Conservation (phyloP, 169 alveolate species). For the Ichthyophthirius multifiliis region DNA sequence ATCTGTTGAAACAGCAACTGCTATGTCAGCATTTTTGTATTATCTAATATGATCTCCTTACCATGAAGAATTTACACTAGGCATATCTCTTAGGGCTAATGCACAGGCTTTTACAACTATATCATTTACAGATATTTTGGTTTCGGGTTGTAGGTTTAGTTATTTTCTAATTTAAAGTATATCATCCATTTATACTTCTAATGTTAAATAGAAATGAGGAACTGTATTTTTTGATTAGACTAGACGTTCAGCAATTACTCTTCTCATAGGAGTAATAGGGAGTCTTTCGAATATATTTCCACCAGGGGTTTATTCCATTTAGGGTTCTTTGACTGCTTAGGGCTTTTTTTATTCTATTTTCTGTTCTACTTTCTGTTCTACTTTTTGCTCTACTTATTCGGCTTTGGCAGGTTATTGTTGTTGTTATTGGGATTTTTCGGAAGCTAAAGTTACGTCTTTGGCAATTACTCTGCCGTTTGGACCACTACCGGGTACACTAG, state of each 20-base stretch:
- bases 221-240: conserved; percentile 41
- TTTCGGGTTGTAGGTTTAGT: conserved; percentile 40
- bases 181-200: conserved; percentile 50
- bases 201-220: conserved; percentile 70
- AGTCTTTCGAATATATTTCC: conserved; percentile 44
- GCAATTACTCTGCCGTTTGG: conserved; percentile 59
- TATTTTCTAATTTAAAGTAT: conserved; percentile 49
- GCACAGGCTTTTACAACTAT: conserved; percentile 74
- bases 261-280: conserved; percentile 55
- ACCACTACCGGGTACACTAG: conserved; percentile 53
- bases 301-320: conserved; percentile 12
- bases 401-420: background rate
- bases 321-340: conserved; percentile 30
- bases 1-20: conserved; percentile 74
- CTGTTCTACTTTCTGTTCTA: background rate
- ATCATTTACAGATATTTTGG: conserved; percentile 71
- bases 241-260: conserved; percentile 59
- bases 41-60: conserved; percentile 55
- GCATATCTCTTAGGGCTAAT: conserved; percentile 66
- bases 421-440: conserved; percentile 16
- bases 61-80: conserved; percentile 72
- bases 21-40: conserved; percentile 63
- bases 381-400: background rate
- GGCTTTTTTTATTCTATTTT: background rate
- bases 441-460: conserved; percentile 47